A percentile compares a stretch with the other conserved stretches of the same genome.
phyloP scores from a whole-genome alignment of 1,284 basidiomycete genomes.

The Termitomyces sp. region DNA sequence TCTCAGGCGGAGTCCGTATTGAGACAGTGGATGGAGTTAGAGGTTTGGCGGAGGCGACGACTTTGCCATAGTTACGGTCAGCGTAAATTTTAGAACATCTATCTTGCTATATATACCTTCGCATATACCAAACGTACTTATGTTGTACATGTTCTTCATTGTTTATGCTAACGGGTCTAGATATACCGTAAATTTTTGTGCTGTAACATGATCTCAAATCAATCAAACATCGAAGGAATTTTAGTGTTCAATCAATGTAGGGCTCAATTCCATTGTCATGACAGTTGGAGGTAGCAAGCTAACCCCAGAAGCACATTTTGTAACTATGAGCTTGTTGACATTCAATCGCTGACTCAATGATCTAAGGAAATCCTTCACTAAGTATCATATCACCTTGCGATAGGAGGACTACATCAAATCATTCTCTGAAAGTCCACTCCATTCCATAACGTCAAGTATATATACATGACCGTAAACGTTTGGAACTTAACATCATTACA shows the following conservation, averaged over 20 bases:
- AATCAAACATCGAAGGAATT: not conserved
- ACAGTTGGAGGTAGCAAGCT: not conserved
- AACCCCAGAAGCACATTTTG: not conserved
- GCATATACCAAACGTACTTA: constrained; percentile 8
- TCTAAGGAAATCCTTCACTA: no score
- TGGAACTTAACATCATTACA: constrained; percentile 24
- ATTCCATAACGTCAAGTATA: not conserved
- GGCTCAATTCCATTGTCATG: not conserved
- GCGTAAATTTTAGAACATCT: not conserved
- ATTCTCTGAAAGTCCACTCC: not conserved
- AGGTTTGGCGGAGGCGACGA: constrained; percentile 52
- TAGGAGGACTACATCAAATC: not conserved
- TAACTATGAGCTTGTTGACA: not conserved
- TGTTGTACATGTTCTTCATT: not conserved
- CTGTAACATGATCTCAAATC: not conserved
- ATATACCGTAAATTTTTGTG: not conserved
- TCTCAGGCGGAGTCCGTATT: constrained; percentile 62
- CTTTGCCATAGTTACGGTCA: constrained; percentile 6
- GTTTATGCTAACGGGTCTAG: not conserved
- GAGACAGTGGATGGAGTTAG: constrained; percentile 58
- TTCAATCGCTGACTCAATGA: no score
- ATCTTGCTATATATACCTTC: not conserved
- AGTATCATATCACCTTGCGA: no score
- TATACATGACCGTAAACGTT: not conserved
- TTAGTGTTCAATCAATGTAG: not conserved